Percentiles rank a stretch among this genome's conserved stretches.
Evolutionary conservation across 2,329 filamentous ascomycete genomes (phyloP).

Genomic region (Xylaria sp.): DNA sequence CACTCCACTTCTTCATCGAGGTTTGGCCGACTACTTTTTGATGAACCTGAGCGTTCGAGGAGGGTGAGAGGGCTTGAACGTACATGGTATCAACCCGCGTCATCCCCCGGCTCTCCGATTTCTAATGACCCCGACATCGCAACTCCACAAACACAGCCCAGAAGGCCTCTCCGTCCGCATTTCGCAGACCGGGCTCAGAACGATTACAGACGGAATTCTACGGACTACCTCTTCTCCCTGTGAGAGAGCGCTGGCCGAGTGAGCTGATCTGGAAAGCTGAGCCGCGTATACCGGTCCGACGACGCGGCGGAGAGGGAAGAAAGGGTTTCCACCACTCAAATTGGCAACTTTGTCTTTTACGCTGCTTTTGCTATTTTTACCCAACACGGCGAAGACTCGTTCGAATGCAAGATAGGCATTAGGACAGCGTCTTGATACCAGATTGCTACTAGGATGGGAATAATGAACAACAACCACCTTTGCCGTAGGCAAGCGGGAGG

Average conservation of each 20-base stretch:
- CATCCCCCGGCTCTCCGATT: slow-evolving; percentile 34
- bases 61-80: slow-evolving; percentile 49
- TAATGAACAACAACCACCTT: slow-evolving; percentile 19
- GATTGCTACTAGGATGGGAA: slow-evolving; percentile 31
- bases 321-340: slow-evolving; percentile 31
- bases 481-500: slow-evolving; percentile 35
- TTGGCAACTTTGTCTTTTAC: slow-evolving; percentile 36
- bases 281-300: slow-evolving; percentile 18
- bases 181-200: slow-evolving; percentile 4
- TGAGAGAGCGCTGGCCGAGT: slow-evolving; percentile 8
- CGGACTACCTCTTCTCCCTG: slow-evolving; percentile 21
- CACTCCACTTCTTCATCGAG: slow-evolving; percentile 56
- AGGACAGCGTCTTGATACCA: slow-evolving; percentile 27
- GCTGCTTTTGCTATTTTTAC: slow-evolving; percentile 36
- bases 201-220: slow-evolving; percentile 18
- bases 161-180: slow-evolving; percentile 23
- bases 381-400: slow-evolving; percentile 29
- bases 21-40: slow-evolving; percentile 54
- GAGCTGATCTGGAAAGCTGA: slow-evolving; percentile 16
- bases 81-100: slow-evolving; percentile 25
- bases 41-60: slow-evolving; percentile 42
- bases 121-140: slow-evolving; percentile 41
- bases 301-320: slow-evolving; percentile 28
- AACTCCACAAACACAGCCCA: slow-evolving; percentile 30
- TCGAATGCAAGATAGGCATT: slow-evolving; percentile 18